Percentiles rank a stretch among this genome's conserved stretches.
Conservation (phyloP, 352 stramenopile genomes). For the Phytopythium chamaehyphon region DNA sequence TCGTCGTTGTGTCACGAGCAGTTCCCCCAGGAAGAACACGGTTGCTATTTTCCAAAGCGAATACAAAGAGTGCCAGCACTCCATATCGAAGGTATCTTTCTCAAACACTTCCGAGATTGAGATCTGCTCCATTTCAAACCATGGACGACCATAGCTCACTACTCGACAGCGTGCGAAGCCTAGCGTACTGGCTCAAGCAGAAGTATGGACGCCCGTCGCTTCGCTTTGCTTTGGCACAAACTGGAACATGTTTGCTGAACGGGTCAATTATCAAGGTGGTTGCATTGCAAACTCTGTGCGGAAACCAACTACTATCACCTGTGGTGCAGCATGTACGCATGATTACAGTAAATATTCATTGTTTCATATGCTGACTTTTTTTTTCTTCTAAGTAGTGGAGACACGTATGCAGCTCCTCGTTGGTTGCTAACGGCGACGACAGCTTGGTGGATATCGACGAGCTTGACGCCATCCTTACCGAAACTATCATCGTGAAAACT, state of each 20-base stretch:
- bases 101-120: constrained; percentile 22
- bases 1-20: constrained; percentile 20
- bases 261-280: constrained; percentile 23
- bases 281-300: constrained; percentile 29
- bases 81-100: constrained; percentile 27
- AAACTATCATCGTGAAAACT: constrained; percentile 6
- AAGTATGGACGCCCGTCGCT: constrained; percentile 43
- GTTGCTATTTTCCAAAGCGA: constrained; percentile 30
- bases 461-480: constrained; percentile 44
- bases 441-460: constrained; percentile 52
- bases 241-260: constrained; percentile 31
- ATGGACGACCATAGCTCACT: constrained; percentile 1
- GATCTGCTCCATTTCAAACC: neutral
- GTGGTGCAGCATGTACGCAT: constrained; percentile 41
- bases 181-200: constrained; percentile 34
- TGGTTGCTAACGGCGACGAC: neutral
- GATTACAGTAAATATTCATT: neutral
- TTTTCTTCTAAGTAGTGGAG: constrained; percentile 4
- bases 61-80: constrained; percentile 21
- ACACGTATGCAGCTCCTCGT: neutral
- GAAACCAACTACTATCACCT: constrained; percentile 25
- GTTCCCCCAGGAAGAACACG: constrained; percentile 20
- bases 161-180: constrained; percentile 25
- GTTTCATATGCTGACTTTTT: neutral
- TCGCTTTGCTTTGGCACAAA: constrained; percentile 45